phyloP scores from a whole-genome alignment of 441 rosid species.

The Erodium trifolium region DNA sequence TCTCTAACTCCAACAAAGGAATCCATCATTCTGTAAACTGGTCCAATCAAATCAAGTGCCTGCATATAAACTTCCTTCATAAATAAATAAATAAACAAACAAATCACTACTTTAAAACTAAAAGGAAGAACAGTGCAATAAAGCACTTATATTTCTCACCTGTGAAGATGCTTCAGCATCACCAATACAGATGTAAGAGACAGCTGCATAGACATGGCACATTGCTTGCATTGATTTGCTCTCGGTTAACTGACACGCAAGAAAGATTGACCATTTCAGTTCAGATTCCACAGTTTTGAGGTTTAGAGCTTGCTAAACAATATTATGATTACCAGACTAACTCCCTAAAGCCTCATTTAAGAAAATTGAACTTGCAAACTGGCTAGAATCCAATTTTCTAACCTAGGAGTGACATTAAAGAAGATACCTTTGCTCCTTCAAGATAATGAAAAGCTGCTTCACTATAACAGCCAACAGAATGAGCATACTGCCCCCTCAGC shows the following conservation, averaged over 20 bases:
- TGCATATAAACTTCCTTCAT: constrained; percentile 26
- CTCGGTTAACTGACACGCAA: constrained; percentile 56
- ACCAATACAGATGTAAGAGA: constrained; percentile 80
- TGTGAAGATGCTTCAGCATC: constrained; percentile 89
- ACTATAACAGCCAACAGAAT: constrained; percentile 80
- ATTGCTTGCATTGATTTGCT: constrained; percentile 83
- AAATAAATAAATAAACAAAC: constrained; percentile 8
- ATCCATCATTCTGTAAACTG: constrained; percentile 67
- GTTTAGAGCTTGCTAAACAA: constrained; percentile 13
- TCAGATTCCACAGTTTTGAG: neutral
- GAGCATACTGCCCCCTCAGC: constrained; percentile 99
- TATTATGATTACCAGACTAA: neutral
- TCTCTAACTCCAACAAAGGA: constrained; percentile 79
- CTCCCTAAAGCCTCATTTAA: constrained; percentile 2
- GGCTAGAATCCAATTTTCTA: neutral
- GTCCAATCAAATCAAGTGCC: constrained; percentile 94
- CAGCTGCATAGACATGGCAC: constrained; percentile 88
- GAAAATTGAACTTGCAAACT: neutral
- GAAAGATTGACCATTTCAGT: neutral
- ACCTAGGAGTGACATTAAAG: neutral
- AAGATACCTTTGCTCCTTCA: constrained; percentile 73
- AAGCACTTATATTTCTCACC: constrained; percentile 31
- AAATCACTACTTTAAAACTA: constrained; percentile 2
- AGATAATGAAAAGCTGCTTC: constrained; percentile 92
- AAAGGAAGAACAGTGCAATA: neutral